phyloP scores from a whole-genome alignment of 164 flowering plant species.

The Stephania yunnanensis region DNA sequence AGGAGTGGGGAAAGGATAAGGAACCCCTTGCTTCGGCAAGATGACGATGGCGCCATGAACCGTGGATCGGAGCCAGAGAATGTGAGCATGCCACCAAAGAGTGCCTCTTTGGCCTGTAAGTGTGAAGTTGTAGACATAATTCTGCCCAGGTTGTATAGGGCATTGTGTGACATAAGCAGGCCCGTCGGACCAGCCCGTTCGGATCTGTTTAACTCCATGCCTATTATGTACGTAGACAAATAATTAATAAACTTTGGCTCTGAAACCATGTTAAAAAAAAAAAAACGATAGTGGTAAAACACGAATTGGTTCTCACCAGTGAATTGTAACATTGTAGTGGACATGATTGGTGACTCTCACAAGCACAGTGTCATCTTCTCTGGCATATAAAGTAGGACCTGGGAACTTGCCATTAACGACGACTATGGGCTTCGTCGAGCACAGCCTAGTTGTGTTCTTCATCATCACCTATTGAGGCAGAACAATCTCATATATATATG shows the following conservation, averaged over 20 bases:
- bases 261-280: too few relatives aligned
- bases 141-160: slow-evolving; percentile 65
- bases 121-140: slow-evolving; percentile 68
- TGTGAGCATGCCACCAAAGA: slow-evolving; percentile 77
- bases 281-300: too few relatives aligned
- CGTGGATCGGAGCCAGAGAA: slow-evolving; percentile 68
- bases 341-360: slow-evolving; percentile 49
- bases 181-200: slow-evolving; percentile 87
- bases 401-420: slow-evolving; percentile 48
- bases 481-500: background rate
- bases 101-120: slow-evolving; percentile 78
- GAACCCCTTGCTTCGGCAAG: slow-evolving; percentile 65
- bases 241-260: too few relatives aligned
- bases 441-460: slow-evolving; percentile 35
- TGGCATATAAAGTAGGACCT: slow-evolving; percentile 44
- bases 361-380: slow-evolving; percentile 45
- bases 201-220: slow-evolving; percentile 73
- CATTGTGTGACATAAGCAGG: slow-evolving; percentile 88
- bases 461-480: slow-evolving; percentile 30
- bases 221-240: slow-evolving; percentile 19
- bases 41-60: slow-evolving; percentile 75
- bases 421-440: slow-evolving; percentile 43
- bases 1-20: slow-evolving; percentile 74
- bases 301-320: slow-evolving; percentile 29
- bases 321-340: slow-evolving; percentile 41